Evolutionary conservation across 768 basidiomycete genomes (phyloP).

Genomic region (Calvatia gigantea): DNA sequence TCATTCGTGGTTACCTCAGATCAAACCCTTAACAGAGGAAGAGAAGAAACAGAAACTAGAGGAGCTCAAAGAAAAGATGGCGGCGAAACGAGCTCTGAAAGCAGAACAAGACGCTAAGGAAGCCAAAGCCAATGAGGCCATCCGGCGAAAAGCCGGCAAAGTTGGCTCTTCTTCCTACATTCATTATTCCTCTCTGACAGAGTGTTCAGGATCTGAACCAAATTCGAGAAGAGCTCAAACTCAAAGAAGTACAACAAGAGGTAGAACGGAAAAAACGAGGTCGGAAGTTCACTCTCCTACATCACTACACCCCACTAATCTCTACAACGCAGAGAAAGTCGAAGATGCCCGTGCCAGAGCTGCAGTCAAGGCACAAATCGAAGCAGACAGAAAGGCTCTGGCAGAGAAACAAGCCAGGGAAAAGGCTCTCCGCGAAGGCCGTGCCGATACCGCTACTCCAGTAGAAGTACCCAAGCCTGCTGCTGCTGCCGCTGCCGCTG

Average conservation of each 20-base stretch:
- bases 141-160: constrained; percentile 85
- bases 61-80: constrained; percentile 78
- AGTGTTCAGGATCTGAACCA: constrained; percentile 58
- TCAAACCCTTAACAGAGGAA: constrained; percentile 93
- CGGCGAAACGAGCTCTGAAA: constrained; percentile 73
- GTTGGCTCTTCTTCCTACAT: constrained; percentile 29
- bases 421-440: constrained; percentile 87
- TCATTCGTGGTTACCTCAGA: constrained; percentile 35
- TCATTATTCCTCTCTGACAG: not conserved
- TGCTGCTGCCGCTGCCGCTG: constrained; percentile 30
- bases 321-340: constrained; percentile 64
- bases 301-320: not conserved
- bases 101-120: constrained; percentile 72
- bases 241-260: constrained; percentile 81
- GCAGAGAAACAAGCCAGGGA: constrained; percentile 87
- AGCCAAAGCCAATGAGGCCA: constrained; percentile 65
- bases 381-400: constrained; percentile 76
- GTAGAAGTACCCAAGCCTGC: constrained; percentile 28
- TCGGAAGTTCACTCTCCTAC: constrained; percentile 23
- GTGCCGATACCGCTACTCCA: constrained; percentile 21
- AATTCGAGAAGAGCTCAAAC: constrained; percentile 71
- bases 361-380: constrained; percentile 90
- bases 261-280: constrained; percentile 79
- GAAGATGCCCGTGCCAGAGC: constrained; percentile 85
- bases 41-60: constrained; percentile 81